Evolutionary conservation across 1,284 basidiomycete species (phyloP), one percentile per base, ranked within the genome.

Genomic region (Malassezia sp.): DNA sequence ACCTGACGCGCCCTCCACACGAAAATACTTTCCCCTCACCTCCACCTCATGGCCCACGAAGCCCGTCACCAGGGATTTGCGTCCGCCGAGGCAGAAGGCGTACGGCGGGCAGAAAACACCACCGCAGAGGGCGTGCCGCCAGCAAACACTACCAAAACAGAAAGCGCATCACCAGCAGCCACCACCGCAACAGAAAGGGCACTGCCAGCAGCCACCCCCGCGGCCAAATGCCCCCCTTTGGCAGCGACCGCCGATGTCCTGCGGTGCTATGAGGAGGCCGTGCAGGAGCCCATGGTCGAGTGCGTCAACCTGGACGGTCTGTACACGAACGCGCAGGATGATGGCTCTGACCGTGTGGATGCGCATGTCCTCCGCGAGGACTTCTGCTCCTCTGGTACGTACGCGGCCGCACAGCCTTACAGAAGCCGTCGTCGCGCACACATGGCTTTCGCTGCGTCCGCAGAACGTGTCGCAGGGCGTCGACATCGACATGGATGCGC

Each of bases 271-370:
- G 60, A 61, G 31, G 55, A 62, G 35, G 61, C 61, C 2, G 61
- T 63, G 18, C 61, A 63, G 36, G 58, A 58, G 31, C 61, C 61
- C 14, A 29, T 42, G 23, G 45, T 60, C 26, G 60, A 63, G 35
- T 58, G 53, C 40, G 14, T 31, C 22, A 63, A 63, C 42, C 37
- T 61, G n/a, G 60, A 59, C 37, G 49, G 40, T 20, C 46, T 61
- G 18, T 63, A 63, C 44, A 58, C 47, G 34, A 38, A 49, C 17
- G 55, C 57, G 1, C 60, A 62, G 38, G 41, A 37, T 10, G 33
- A 42, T 9, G 37, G 42, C 18, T 51, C 52, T 4, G 52, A 54
- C 29, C 48, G 59, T 15, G 28, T 37, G n/a, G 56, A 63, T 15
- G 61, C 61, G 3, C 10, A 40, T 1, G 36, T 63, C 2, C 50